phyloP scores from a whole-genome alignment of 495 filamentous ascomycete species.

The Penicillium macrosclerotiorum region DNA sequence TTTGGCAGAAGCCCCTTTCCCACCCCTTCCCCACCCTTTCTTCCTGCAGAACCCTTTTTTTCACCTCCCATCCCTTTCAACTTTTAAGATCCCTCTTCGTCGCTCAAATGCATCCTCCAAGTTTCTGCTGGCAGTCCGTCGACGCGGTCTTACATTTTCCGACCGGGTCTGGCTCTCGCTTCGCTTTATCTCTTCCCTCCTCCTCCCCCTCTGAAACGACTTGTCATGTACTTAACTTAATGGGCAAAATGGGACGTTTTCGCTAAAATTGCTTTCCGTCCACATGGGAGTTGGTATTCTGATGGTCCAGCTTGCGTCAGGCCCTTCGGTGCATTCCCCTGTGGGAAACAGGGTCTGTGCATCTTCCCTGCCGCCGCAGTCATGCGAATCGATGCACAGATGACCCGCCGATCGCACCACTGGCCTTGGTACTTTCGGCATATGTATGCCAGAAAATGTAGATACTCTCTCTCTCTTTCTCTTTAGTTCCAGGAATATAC shows the following conservation, averaged over 20 bases:
- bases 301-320: too few species aligned
- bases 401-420: not conserved
- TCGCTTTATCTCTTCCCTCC: not conserved
- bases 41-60: constrained; percentile 2
- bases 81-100: constrained; percentile 5
- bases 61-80: constrained; percentile 4
- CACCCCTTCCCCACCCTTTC: too few species aligned
- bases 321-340: too few species aligned
- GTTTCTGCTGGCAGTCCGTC: not conserved
- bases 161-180: not conserved
- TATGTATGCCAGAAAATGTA: not conserved
- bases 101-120: not conserved
- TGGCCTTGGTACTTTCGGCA: not conserved
- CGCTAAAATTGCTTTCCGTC: constrained; percentile 9
- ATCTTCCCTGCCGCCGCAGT: too few species aligned
- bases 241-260: constrained; percentile 35
- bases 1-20: constrained; percentile 14
- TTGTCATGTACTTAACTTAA: constrained; percentile 36
- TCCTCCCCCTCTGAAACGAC: constrained; percentile 15
- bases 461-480: too few species aligned
- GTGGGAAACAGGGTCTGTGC: too few species aligned
- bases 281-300: too few species aligned
- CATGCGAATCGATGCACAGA: constrained; percentile 3
- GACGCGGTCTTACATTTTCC: not conserved
- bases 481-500: too few species aligned